A percentile compares a stretch with the other conserved stretches of the same genome.
phyloP scores from a whole-genome alignment of 768 basidiomycete genomes.

The Suillus paluster region DNA sequence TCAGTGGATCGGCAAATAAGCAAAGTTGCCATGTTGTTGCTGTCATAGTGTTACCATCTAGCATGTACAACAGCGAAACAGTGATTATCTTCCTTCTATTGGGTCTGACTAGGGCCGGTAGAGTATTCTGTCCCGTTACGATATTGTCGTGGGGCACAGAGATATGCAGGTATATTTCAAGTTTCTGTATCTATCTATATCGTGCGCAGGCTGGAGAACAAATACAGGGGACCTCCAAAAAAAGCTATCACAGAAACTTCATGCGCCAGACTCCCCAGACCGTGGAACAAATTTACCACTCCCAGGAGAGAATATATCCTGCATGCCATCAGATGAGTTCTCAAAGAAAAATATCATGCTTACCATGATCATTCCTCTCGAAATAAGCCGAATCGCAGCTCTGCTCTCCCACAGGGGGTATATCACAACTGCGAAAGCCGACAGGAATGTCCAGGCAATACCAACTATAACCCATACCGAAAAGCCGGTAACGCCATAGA shows the following conservation, averaged over 20 bases:
- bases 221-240: not conserved
- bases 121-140: no score
- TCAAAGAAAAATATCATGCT: not conserved
- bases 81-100: no score
- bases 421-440: slow-evolving; percentile 74
- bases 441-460: slow-evolving; percentile 84
- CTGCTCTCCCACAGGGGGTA: slow-evolving; percentile 90
- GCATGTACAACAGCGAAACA: no score
- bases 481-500: slow-evolving; percentile 67
- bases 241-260: not conserved
- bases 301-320: slow-evolving; percentile 48
- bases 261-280: slow-evolving; percentile 1
- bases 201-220: not conserved
- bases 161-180: no score
- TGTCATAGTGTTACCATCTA: no score
- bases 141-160: no score
- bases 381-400: slow-evolving; percentile 61
- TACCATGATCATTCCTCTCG: slow-evolving; percentile 68
- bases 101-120: no score
- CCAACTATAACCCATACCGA: slow-evolving; percentile 83
- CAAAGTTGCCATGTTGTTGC: no score
- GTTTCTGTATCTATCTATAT: not conserved
- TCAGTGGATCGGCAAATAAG: no score
- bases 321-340: not conserved
- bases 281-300: slow-evolving; percentile 42